A percentile compares a stretch with the other conserved stretches of the same genome.
These are phyloP conservation scores for Populus euphratica DNA, from an alignment of 345 rosid species.

Conservation along the genomic window DNA sequence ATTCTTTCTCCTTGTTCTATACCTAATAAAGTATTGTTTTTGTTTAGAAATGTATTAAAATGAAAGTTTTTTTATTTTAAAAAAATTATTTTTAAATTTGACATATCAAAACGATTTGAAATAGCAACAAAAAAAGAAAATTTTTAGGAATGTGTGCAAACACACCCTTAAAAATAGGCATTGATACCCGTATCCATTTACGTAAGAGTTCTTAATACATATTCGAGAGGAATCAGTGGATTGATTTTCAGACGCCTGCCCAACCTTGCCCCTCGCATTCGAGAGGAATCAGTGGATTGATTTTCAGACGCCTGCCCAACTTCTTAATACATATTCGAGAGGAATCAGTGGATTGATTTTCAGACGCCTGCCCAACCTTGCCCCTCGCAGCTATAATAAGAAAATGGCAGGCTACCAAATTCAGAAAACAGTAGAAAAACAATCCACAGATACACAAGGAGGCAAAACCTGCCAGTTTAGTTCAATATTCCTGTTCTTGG, in stretches of 20 bases:
- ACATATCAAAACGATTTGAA: too few species aligned
- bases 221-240: neutral
- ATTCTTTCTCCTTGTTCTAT: neutral
- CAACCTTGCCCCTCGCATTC: neutral
- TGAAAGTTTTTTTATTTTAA: too few species aligned
- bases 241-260: neutral
- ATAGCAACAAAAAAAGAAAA: too few species aligned
- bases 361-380: neutral
- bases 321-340: neutral
- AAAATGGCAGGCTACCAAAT: neutral
- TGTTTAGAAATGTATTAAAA: too few species aligned
- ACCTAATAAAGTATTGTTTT: neutral
- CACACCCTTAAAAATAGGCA: neutral
- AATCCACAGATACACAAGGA: neutral
- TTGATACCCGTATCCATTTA: neutral
- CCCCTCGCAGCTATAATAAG: neutral
- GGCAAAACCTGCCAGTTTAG: neutral
- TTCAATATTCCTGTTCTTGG: neutral
- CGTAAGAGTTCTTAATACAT: neutral
- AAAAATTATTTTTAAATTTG: too few species aligned
- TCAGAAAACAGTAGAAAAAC: neutral
- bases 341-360: neutral
- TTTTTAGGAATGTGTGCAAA: too few species aligned
- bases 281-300: neutral
- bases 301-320: neutral